These are phyloP conservation scores for Dactylella cylindrospora DNA, from an alignment of 2,329 filamentous ascomycete genomes.

Conservation along the genomic window DNA sequence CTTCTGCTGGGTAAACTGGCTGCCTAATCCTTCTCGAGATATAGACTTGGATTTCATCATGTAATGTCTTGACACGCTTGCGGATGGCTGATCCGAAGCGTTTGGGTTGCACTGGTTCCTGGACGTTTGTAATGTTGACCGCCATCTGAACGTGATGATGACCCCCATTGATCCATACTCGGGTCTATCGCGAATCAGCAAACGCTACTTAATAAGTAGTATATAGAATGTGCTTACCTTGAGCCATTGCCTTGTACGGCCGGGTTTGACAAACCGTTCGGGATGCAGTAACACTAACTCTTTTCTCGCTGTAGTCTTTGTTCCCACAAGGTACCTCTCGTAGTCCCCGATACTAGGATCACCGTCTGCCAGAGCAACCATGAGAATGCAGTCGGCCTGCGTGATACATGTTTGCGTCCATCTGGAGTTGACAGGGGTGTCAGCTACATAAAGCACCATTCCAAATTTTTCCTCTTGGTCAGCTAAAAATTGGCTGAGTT, in stretches of 20 bases:
- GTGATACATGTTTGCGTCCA: constrained; percentile 99
- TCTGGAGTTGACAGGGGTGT: constrained; percentile 93
- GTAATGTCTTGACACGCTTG: constrained; percentile 87
- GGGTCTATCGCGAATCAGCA: constrained; percentile 59
- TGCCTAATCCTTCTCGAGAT: constrained; percentile 90
- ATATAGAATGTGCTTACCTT: constrained; percentile 52
- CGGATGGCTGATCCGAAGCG: constrained; percentile 84
- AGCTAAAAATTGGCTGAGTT: constrained; percentile 90
- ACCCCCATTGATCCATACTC: constrained; percentile 96
- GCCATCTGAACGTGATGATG: constrained; percentile 98
- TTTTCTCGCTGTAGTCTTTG: constrained; percentile 95
- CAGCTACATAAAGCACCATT: constrained; percentile 90
- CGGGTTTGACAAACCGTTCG: constrained; percentile 81
- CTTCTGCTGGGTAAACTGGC: constrained; percentile 85
- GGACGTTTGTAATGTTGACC: constrained; percentile 65
- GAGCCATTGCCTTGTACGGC: constrained; percentile 84
- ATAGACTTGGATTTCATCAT: constrained; percentile 97
- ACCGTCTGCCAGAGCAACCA: constrained; percentile 86
- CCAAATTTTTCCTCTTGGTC: constrained; percentile 97
- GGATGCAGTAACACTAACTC: constrained; percentile 85
- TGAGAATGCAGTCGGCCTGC: constrained; percentile 91
- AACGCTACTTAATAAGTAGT: constrained; percentile 1
- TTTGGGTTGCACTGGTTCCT: constrained; percentile 63
- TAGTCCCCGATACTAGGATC: constrained; percentile 93
- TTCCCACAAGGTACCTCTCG: constrained; percentile 90